These are phyloP conservation scores for Gynostemma pentaphyllum DNA, from an alignment of 306 rosid genomes.

Conservation along the genomic window DNA sequence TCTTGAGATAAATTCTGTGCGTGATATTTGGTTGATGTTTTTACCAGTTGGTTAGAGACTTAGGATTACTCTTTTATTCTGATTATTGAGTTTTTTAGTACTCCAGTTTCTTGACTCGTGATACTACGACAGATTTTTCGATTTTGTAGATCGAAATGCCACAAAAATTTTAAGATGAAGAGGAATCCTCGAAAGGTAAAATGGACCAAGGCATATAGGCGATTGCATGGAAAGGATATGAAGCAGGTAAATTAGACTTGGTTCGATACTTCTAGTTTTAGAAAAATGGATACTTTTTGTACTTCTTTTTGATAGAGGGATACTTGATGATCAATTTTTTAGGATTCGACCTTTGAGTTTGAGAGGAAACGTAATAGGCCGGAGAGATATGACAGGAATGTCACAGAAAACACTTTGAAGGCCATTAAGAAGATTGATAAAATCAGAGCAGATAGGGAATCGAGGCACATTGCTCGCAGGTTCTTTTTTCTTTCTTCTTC, in stretches of 20 bases:
- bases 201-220: conserved; percentile 83
- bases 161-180: conserved; percentile 97
- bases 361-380: conserved; percentile 90
- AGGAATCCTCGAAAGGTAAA: conserved; percentile 87
- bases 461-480: conserved; percentile 39
- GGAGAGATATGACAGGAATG: conserved; percentile 72
- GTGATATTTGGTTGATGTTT: too few species aligned
- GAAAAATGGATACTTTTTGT: too few species aligned
- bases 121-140: conserved; percentile 80
- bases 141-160: conserved; percentile 86
- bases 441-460: conserved; percentile 43
- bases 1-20: too few species aligned
- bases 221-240: conserved; percentile 85
- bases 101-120: too few species aligned
- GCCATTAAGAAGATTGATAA: conserved; percentile 71
- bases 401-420: conserved; percentile 36
- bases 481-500: conserved; percentile 4
- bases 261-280: too few species aligned
- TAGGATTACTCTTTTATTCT: too few species aligned
- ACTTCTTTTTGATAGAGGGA: too few species aligned
- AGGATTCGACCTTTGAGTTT: conserved; percentile 89
- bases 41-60: too few species aligned
- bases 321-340: neutral
- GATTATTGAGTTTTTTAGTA: too few species aligned
- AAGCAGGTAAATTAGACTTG: conserved; percentile 62